phyloP scores from a whole-genome alignment of 306 rosid species.

The Citrullus amarus region DNA sequence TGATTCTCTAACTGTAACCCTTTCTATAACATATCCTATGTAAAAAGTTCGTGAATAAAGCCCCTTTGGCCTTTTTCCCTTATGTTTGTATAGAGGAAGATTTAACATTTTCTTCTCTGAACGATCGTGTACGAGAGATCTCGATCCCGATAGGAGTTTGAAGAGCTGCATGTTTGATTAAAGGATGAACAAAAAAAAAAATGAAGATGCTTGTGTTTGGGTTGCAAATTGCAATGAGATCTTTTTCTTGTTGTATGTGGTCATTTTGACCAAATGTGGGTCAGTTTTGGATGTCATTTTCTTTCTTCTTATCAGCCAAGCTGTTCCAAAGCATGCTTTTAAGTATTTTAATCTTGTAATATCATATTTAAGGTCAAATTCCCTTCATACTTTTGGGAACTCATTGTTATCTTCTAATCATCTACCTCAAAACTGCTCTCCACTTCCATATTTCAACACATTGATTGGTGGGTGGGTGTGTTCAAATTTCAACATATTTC shows the following conservation, averaged over 20 bases:
- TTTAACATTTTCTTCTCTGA: background rate
- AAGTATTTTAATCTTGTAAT: background rate
- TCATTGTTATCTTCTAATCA: background rate
- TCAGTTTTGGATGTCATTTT: background rate
- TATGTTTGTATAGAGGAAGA: background rate
- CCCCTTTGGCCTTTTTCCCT: background rate
- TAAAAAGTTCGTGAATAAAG: background rate
- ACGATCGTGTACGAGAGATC: too few relatives aligned
- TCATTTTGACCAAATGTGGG: background rate
- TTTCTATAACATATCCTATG: background rate
- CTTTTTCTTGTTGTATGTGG: background rate
- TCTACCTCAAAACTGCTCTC: background rate
- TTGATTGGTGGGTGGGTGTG: background rate
- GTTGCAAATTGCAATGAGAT: background rate
- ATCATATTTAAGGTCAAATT: background rate
- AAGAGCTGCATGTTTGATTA: background rate
- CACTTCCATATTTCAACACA: background rate
- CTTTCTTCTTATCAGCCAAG: background rate
- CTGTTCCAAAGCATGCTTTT: background rate
- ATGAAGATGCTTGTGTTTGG: background rate
- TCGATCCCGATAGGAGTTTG: background rate
- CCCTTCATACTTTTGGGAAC: background rate
- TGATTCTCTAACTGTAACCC: constrained; percentile 5
- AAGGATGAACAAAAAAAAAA: background rate
- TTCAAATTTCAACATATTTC: background rate